Base-by-base conservation (phyloP, 345 rosid species). In the Eucalyptus pauciflora region DNA sequence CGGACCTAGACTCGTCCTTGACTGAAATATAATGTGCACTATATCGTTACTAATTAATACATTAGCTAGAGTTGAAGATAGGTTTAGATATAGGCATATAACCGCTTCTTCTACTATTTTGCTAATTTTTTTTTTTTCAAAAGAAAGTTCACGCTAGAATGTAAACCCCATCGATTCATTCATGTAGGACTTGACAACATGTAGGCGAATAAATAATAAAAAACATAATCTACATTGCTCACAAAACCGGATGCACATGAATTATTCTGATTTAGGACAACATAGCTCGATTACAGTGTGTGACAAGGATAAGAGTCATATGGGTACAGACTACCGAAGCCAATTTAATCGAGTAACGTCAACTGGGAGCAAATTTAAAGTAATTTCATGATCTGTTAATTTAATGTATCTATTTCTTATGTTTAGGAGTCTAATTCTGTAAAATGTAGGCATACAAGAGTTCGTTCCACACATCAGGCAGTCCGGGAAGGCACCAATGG, bases 401-500 rank as follows among this genome's bases (percentile, higher is more conserved):
- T 24, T 56, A 71, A 71, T 71, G 17, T 20, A 71, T 76, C 85
- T 76, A 20, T 76, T 76, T 20, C 29, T 1, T 37, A 7, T 41
- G 85, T 41, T 11, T 41, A 20, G 85, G 85, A 50, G n/a, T 51
- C 49, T 52, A 50, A 31, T 50, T 62, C 29, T 80, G 49, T 8
- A 90, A 86, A 87, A 96, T 92, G 49, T 92, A 92, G 29, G 97
- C 93, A 90, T 94, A 97, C 87, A 97, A 95, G 33, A 97, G 94
- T 89, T 95, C 94, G 83, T 97, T 97, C 99, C 99, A 97, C 20
- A 95, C 96, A 91, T 97, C 99, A 27, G 98, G 97, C 13, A 95
- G 95, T 49, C 99, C 99, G 22, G 99, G 99, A 37, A 97, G 97
- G 88, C 97, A 96, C 99, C 99, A 96, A 89, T 97, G 99, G 87